Percentiles rank a stretch among this genome's conserved stretches.
phyloP scores from a whole-genome alignment of 1,284 basidiomycete species.

The Ceratobasidium sp. region DNA sequence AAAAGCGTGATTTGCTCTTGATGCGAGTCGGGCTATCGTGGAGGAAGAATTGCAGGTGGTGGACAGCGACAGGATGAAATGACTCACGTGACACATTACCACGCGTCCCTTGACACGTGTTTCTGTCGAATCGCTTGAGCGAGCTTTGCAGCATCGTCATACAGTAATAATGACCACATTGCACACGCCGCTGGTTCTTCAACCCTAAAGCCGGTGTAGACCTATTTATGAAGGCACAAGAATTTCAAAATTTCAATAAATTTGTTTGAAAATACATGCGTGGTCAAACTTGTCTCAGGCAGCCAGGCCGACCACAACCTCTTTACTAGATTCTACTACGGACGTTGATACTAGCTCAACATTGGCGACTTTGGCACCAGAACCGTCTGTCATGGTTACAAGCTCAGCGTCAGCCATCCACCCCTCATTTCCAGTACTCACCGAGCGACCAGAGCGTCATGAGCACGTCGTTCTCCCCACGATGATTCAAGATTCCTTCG shows the following conservation, averaged over 20 bases:
- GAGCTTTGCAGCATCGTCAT: neutral
- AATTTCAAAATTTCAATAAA: neutral
- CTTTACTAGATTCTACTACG: slow-evolving; percentile 57
- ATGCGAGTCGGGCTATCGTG: slow-evolving; percentile 17
- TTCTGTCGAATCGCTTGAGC: neutral
- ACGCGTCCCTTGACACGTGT: neutral
- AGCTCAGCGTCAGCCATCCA: neutral
- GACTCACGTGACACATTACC: slow-evolving; percentile 23
- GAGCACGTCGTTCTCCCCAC: slow-evolving; percentile 60
- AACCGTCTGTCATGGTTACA: slow-evolving; percentile 52
- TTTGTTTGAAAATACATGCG: neutral
- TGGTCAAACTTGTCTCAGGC: neutral
- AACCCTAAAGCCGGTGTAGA: too few relatives aligned
- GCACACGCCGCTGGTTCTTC: too few relatives aligned
- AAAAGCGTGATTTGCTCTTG: slow-evolving; percentile 22
- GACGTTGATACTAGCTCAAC: slow-evolving; percentile 55
- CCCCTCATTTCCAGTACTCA: slow-evolving; percentile 48
- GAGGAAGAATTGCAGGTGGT: too few relatives aligned
- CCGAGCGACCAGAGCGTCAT: slow-evolving; percentile 61
- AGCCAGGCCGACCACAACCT: slow-evolving; percentile 37
- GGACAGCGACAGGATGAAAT: neutral
- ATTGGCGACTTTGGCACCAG: slow-evolving; percentile 58
- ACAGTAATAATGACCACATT: neutral
- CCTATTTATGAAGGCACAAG: neutral
- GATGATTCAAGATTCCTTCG: slow-evolving; percentile 62